phyloP scores from a whole-genome alignment of 495 filamentous ascomycete species.

The Tetracladium setigerum region DNA sequence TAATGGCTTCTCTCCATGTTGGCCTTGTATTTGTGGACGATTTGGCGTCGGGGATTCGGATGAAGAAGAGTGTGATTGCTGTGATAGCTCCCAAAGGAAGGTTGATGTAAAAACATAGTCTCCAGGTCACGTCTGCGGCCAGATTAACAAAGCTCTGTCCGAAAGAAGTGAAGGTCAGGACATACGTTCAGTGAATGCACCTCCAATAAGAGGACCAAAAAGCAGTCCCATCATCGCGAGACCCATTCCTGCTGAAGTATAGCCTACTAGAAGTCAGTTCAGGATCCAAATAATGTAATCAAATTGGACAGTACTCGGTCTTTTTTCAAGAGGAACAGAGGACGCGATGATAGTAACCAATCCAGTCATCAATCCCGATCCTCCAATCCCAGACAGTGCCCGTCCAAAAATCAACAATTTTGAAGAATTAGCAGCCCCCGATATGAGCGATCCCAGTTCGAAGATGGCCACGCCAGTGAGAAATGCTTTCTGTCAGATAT shows the following conservation, averaged over 20 bases:
- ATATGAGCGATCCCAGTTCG: constrained; percentile 45
- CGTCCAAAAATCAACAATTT: constrained; percentile 46
- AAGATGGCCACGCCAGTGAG: constrained; percentile 37
- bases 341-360: constrained; percentile 42
- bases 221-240: neutral
- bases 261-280: neutral
- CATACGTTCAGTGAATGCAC: constrained; percentile 29
- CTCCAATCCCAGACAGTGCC: constrained; percentile 42
- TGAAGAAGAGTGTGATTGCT: neutral
- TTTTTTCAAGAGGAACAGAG: constrained; percentile 36
- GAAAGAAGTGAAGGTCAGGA: no score
- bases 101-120: constrained; percentile 3
- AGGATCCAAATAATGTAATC: neutral
- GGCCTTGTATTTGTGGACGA: no score
- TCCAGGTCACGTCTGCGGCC: neutral
- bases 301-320: constrained; percentile 20
- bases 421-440: constrained; percentile 41
- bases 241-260: neutral
- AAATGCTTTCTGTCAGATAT: constrained; percentile 29
- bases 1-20: constrained; percentile 12
- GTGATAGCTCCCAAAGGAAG: constrained; percentile 2
- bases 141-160: no score
- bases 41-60: constrained; percentile 1
- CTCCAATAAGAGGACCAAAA: constrained; percentile 45
- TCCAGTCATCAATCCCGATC: constrained; percentile 43